Conservation (phyloP, 2,329 filamentous ascomycete species). For the Alternaria atra region DNA sequence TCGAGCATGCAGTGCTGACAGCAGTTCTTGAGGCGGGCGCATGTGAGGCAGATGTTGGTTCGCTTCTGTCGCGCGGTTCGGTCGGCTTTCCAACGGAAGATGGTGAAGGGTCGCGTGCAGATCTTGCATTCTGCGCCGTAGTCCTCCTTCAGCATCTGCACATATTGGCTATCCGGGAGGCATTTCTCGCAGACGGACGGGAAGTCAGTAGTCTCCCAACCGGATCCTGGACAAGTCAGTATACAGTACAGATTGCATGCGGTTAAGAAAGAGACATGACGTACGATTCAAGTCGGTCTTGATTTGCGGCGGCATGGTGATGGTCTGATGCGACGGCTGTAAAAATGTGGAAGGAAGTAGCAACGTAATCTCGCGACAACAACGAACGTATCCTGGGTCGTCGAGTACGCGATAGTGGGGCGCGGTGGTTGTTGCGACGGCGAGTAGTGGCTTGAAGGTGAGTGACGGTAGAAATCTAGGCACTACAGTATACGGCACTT, state of each 20-base stretch:
- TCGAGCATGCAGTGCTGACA: slow-evolving; percentile 99
- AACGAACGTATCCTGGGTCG: slow-evolving; percentile 19
- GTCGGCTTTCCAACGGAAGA: slow-evolving; percentile 94
- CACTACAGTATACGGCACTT: slow-evolving; percentile 16
- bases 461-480: slow-evolving; percentile 31
- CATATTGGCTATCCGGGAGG: slow-evolving; percentile 94
- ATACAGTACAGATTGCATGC: neutral
- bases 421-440: slow-evolving; percentile 16
- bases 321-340: slow-evolving; percentile 1
- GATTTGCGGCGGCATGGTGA: slow-evolving; percentile 83
- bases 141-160: slow-evolving; percentile 99
- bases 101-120: slow-evolving; percentile 93
- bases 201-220: slow-evolving; percentile 94
- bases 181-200: slow-evolving; percentile 91
- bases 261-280: neutral
- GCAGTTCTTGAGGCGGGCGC: slow-evolving; percentile 96
- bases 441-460: slow-evolving; percentile 10
- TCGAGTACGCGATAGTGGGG: slow-evolving; percentile 25
- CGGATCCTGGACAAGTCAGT: slow-evolving; percentile 46
- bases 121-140: slow-evolving; percentile 77
- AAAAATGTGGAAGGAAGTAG: neutral
- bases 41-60: slow-evolving; percentile 95
- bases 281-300: slow-evolving; percentile 95
- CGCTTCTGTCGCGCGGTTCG: slow-evolving; percentile 90
- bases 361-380: neutral